Conservation (phyloP, 352 stramenopile genomes). For the Phytophthora meadii region DNA sequence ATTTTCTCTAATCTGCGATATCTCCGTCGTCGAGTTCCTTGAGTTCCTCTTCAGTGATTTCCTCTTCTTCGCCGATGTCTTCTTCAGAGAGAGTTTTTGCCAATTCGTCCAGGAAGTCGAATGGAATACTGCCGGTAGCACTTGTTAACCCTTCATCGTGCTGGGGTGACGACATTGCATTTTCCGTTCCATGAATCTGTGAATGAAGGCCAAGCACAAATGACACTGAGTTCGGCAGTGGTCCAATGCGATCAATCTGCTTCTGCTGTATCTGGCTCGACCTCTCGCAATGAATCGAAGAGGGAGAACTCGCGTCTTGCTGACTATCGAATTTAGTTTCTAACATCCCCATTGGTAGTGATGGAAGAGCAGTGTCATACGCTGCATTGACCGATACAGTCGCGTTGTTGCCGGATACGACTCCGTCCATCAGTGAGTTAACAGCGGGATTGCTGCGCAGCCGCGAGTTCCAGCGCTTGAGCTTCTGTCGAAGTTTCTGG, state of each 20-base stretch:
- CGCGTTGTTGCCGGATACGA: conserved; percentile 8
- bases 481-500: conserved; percentile 65
- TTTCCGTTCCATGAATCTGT: background rate
- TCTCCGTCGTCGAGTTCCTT: conserved; percentile 21
- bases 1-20: too few relatives aligned
- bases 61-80: conserved; percentile 17
- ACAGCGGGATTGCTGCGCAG: conserved; percentile 36
- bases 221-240: too few relatives aligned
- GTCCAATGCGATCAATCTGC: too few relatives aligned
- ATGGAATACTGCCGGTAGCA: conserved; percentile 17
- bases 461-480: conserved; percentile 45
- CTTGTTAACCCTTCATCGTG: background rate
- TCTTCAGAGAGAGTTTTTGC: conserved; percentile 14
- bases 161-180: background rate
- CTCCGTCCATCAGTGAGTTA: conserved; percentile 34
- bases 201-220: too few relatives aligned
- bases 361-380: too few relatives aligned
- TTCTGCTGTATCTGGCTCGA: too few relatives aligned
- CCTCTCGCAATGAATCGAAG: too few relatives aligned
- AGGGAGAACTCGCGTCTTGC: too few relatives aligned
- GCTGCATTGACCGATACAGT: conserved; percentile 6
- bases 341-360: too few relatives aligned
- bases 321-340: too few relatives aligned
- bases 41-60: conserved; percentile 24
- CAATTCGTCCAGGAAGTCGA: conserved; percentile 25